These are phyloP conservation scores for Daldinia concentrica DNA, from an alignment of 495 filamentous ascomycete species.

Conservation along the genomic window DNA sequence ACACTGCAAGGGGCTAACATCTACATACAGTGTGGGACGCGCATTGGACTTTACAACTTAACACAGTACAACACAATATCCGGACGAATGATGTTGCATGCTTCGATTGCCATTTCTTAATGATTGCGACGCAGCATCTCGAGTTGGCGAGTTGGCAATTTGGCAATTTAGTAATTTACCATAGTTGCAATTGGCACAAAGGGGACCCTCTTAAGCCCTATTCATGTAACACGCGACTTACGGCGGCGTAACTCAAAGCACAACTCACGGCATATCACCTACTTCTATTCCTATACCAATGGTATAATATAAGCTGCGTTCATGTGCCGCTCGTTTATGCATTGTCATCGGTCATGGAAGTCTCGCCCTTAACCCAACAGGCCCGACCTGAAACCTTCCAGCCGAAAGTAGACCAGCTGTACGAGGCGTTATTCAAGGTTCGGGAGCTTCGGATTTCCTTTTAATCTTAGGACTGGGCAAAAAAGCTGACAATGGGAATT, in stretches of 20 bases:
- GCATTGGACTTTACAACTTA: not conserved
- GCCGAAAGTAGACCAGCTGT: slow-evolving; percentile 91
- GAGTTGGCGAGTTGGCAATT: not conserved
- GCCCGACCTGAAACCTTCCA: slow-evolving; percentile 88
- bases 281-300: not conserved
- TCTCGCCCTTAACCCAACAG: slow-evolving; percentile 93
- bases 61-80: not conserved
- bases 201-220: not conserved
- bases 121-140: not conserved
- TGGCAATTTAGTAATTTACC: not conserved
- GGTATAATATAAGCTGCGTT: slow-evolving; percentile 9
- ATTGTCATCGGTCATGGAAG: slow-evolving; percentile 69
- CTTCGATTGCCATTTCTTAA: not conserved
- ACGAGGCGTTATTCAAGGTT: slow-evolving; percentile 88
- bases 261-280: not conserved
- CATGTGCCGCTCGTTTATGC: slow-evolving; percentile 18
- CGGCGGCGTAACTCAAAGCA: not conserved
- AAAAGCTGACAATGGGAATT: slow-evolving; percentile 43
- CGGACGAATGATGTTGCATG: slow-evolving; percentile 20
- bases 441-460: slow-evolving; percentile 37
- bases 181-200: not conserved
- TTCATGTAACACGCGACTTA: not conserved
- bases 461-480: slow-evolving; percentile 24
- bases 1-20: too few relatives aligned
- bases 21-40: not conserved